Base-by-base conservation (phyloP, 192 early-diverging fungal genomes). In the Coemansia biformis region DNA sequence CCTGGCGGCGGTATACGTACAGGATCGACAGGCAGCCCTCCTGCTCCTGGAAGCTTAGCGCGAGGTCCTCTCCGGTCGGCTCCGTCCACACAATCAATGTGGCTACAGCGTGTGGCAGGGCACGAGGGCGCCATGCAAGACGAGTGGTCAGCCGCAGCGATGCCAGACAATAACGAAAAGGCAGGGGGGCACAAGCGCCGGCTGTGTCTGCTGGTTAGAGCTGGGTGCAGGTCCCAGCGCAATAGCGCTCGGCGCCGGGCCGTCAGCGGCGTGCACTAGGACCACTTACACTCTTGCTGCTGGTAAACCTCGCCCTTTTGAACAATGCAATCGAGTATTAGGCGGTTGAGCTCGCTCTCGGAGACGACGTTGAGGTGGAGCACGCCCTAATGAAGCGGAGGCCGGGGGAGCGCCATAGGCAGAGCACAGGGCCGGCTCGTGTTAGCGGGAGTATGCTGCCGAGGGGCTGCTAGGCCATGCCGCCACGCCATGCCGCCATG, bases 31-130 rank as follows among this genome's bases (percentile, higher is more conserved):
- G 65, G 46, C 93, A 94, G 37, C 90, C 91, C n/a, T 80, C 85
- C 33, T 80, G 78, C 52, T 90, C 86, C 75, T 94, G 88, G 69
- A 98, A 98, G 53, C 90, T 92, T 21, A 98, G 77, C 9, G 95
- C 95, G 24, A 93, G 68, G 59, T 98, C 92, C 23, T 78, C 57
- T 11, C 83, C 82, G 32, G 72, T 54, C 10, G 72, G 65, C 23
- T 75, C 72, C 23, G 72, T 80, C 92, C 94, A 97, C n/a, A 93
- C 85, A 75, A 97, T 91, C 50, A 93, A 66, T 24, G 94, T 95
- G 19, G 87, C 92, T 89, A 81, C 54, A 46, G 51, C 39, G n/a
- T n/a, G n/a, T 32, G 28, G 43, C 18, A 22, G 28, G 16, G 40
- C 35, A 54, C 30, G 52, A 38, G 34, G 30, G 16, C 39, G 18